Evolutionary conservation across 1,284 basidiomycete genomes (phyloP).

Genomic region (Xerocomus amazonicus): DNA sequence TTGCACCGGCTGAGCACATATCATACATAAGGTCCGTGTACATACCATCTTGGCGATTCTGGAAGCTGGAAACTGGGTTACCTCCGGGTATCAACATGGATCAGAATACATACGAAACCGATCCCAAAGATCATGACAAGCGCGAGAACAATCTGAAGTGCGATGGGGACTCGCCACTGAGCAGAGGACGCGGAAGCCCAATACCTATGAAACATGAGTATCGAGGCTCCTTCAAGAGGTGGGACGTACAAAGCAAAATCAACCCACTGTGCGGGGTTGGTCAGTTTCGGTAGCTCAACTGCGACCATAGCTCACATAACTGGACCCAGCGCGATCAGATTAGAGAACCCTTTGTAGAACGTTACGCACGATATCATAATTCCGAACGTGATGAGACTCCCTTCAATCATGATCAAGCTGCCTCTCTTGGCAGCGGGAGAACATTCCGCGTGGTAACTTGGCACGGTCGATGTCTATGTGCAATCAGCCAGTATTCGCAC

Average conservation of each 20-base stretch:
- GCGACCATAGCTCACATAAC: constrained; percentile 26
- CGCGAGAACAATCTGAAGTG: constrained; percentile 63
- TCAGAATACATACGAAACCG: constrained; percentile 42
- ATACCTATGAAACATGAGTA: constrained; percentile 37
- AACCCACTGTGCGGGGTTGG: constrained; percentile 44
- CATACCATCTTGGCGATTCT: constrained; percentile 63
- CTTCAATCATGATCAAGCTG: constrained; percentile 66
- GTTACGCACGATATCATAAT: constrained; percentile 62
- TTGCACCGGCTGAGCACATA: not conserved
- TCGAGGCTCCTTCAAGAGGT: not conserved
- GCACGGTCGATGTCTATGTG: constrained; percentile 56
- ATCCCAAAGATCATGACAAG: constrained; percentile 57
- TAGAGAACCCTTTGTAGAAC: not conserved
- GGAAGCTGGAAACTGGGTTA: constrained; percentile 43
- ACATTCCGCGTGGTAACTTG: constrained; percentile 64
- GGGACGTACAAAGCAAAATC: constrained; percentile 53
- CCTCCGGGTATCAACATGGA: not conserved
- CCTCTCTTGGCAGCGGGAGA: constrained; percentile 59
- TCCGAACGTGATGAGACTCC: constrained; percentile 65
- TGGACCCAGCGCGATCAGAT: constrained; percentile 11
- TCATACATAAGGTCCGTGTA: not conserved
- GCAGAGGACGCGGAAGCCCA: constrained; percentile 50
- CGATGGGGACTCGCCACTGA: constrained; percentile 70
- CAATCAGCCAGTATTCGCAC: not conserved
- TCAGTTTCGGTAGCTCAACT: constrained; percentile 1